Conservation (phyloP, 202 grass and related monocot genomes). For the Panicum hallii region DNA sequence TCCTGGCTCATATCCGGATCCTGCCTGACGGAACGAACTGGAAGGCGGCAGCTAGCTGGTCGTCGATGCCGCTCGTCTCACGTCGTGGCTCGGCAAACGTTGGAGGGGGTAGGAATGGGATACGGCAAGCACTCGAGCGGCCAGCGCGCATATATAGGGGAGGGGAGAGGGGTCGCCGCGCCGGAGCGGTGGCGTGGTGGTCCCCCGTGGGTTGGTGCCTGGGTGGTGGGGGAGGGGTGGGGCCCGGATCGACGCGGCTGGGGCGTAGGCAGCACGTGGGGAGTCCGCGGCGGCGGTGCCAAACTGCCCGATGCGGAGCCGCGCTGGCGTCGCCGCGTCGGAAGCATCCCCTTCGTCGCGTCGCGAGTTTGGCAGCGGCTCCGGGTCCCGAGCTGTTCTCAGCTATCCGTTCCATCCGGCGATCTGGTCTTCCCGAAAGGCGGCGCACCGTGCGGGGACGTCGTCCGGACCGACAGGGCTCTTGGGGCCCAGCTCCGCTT, state of each 20-base stretch:
- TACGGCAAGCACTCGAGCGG: background rate
- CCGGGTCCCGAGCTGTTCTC: background rate
- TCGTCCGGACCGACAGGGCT: background rate
- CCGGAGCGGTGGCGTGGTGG: constrained; percentile 2
- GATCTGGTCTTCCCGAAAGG: no score
- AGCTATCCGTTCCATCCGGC: no score
- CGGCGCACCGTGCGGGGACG: no score
- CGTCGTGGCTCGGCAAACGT: background rate
- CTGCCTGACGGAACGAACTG: background rate
- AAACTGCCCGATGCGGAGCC: background rate
- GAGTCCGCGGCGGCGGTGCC: background rate
- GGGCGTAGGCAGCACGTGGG: constrained; percentile 18
- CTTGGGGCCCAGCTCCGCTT: no score
- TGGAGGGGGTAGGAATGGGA: background rate
- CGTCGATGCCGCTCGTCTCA: constrained; percentile 3
- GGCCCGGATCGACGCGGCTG: constrained; percentile 7
- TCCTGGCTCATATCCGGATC: constrained; percentile 38
- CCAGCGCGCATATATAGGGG: constrained; percentile 5
- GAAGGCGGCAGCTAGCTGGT: background rate
- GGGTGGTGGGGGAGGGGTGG: background rate
- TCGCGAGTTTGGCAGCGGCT: background rate
- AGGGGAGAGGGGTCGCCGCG: background rate
- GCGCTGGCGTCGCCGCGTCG: constrained; percentile 15
- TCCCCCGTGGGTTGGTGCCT: background rate
- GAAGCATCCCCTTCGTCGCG: constrained; percentile 32